Evolutionary conservation across 495 filamentous ascomycete genomes (phyloP).

Genomic region (Viridothelium virens): DNA sequence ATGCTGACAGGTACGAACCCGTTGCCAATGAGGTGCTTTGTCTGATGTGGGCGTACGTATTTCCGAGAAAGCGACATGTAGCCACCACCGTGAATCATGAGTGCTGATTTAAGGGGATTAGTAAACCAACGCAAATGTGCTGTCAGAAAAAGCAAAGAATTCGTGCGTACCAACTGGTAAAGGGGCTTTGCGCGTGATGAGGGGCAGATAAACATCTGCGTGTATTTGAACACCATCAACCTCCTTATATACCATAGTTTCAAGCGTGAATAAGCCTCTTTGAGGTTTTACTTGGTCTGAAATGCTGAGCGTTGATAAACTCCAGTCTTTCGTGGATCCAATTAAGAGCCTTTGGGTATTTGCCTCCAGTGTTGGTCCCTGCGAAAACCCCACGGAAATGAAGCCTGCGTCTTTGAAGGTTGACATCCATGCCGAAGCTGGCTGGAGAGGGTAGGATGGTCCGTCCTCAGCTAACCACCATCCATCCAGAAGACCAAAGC

Average conservation of each 20-base stretch:
- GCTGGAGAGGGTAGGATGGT: not conserved
- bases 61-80: slow-evolving; percentile 13
- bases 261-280: not conserved
- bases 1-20: slow-evolving; percentile 13
- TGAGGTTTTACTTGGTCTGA: too few relatives aligned
- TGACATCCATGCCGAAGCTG: too few relatives aligned
- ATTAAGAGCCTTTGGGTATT: too few relatives aligned
- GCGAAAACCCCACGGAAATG: too few relatives aligned
- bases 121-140: too few relatives aligned
- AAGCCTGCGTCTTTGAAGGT: too few relatives aligned
- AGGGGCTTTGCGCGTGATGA: too few relatives aligned
- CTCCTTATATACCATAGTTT: not conserved
- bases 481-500: not conserved
- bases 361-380: too few relatives aligned
- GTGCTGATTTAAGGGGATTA: not conserved
- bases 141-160: too few relatives aligned
- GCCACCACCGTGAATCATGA: slow-evolving; percentile 15
- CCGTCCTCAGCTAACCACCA: not conserved
- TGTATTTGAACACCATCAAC: not conserved
- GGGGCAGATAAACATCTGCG: not conserved
- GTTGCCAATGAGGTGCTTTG: not conserved
- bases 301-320: too few relatives aligned
- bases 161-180: too few relatives aligned
- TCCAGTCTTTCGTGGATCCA: too few relatives aligned
- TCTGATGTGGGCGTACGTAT: slow-evolving; percentile 3